Evolutionary conservation across 2,329 filamentous ascomycete genomes (phyloP).

Genomic region (Aspergillus latus): DNA sequence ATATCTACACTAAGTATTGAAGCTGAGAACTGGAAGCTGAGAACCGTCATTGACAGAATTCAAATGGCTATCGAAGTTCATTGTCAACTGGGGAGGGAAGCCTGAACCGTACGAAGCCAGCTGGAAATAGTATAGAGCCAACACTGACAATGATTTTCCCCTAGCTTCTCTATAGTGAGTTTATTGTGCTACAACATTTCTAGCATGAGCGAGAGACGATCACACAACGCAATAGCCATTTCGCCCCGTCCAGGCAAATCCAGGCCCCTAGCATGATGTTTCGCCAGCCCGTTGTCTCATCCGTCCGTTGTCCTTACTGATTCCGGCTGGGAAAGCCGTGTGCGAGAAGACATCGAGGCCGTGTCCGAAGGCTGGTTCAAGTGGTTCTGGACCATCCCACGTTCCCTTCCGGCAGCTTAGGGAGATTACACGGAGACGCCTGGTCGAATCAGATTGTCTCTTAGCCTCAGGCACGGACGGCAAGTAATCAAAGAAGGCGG

Average conservation of each 20-base stretch:
- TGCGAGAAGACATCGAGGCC: conserved; percentile 2
- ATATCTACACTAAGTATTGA: background rate
- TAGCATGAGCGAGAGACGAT: background rate
- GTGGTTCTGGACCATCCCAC: conserved; percentile 21
- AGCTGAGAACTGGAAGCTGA: background rate
- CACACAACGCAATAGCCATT: background rate
- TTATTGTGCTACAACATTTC: background rate
- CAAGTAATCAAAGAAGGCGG: conserved; percentile 10
- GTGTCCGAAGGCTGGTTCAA: conserved; percentile 8
- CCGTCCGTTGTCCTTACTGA: background rate
- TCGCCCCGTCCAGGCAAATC: background rate
- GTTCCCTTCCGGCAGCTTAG: conserved; percentile 23
- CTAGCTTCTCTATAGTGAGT: background rate
- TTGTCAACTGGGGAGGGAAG: background rate
- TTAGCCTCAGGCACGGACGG: conserved; percentile 16
- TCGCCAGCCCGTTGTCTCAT: conserved; percentile 4
- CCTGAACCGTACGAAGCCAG: background rate
- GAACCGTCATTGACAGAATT: background rate
- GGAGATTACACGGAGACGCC: conserved; percentile 1
- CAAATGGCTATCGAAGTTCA: background rate
- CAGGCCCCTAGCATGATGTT: conserved; percentile 5
- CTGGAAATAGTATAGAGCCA: conserved; percentile 3
- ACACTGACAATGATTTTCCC: background rate
- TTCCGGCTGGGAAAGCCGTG: conserved; percentile 2
- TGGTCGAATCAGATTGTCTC: conserved; percentile 17